These are phyloP conservation scores for Heterobasidion occidentale DNA, from an alignment of 1,284 basidiomycete species.

Conservation along the genomic window DNA sequence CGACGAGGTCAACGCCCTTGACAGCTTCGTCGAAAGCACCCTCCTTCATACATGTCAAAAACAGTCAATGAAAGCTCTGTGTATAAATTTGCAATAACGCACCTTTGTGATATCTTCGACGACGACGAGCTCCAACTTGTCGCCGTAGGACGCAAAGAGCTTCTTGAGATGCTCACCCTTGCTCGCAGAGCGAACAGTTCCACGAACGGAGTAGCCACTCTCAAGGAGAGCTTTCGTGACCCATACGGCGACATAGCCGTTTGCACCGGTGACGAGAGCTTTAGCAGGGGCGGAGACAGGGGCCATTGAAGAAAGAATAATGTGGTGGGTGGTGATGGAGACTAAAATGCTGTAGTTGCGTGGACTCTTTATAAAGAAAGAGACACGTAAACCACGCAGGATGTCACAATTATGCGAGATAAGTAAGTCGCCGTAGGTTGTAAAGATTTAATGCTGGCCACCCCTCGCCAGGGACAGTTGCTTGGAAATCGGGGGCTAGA, in stretches of 20 bases:
- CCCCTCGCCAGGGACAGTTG: too few species aligned
- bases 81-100: constrained; percentile 1
- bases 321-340: too few species aligned
- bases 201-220: constrained; percentile 40
- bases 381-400: too few species aligned
- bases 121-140: constrained; percentile 40
- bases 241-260: constrained; percentile 35
- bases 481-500: too few species aligned
- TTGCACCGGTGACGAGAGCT: constrained; percentile 32
- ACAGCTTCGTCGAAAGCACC: constrained; percentile 69
- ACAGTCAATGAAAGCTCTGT: neutral
- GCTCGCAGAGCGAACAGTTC: constrained; percentile 42
- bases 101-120: constrained; percentile 51
- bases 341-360: too few species aligned
- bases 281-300: constrained; percentile 19
- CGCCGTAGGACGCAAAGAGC: constrained; percentile 36
- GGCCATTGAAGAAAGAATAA: constrained; percentile 14
- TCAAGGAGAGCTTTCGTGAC: constrained; percentile 30
- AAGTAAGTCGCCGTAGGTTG: too few species aligned
- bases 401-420: too few species aligned
- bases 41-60: constrained; percentile 24
- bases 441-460: too few species aligned
- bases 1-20: constrained; percentile 55
- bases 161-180: constrained; percentile 44
- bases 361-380: too few species aligned